A percentile compares a stretch with the other conserved stretches of the same genome.
Conservation (phyloP, 176 grass and related monocot species). For the Zizania latifolia region DNA sequence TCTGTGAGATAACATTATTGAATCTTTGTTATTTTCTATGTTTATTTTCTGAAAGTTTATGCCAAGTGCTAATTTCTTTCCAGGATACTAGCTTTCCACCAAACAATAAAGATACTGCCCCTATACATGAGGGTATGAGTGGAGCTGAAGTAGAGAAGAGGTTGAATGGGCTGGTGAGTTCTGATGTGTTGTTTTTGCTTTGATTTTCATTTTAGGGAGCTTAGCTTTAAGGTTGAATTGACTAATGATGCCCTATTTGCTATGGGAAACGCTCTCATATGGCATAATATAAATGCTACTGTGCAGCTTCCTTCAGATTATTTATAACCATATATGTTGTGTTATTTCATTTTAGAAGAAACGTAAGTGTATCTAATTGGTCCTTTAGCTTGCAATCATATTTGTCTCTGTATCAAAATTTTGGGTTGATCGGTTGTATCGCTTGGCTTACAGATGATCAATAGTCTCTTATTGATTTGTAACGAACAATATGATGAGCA, state of each 20-base stretch:
- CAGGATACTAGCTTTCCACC: too few relatives aligned
- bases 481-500: slow-evolving; percentile 2
- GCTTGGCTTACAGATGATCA: neutral
- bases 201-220: neutral
- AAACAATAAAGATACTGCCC: too few relatives aligned
- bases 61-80: neutral
- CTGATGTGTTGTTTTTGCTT: neutral
- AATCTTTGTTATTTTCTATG: neutral
- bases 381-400: neutral
- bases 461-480: neutral
- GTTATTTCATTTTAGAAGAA: neutral
- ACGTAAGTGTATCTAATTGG: neutral
- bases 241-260: slow-evolving; percentile 5
- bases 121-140: too few relatives aligned
- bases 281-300: slow-evolving; percentile 9
- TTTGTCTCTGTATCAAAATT: neutral
- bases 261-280: slow-evolving; percentile 9
- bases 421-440: neutral
- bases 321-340: slow-evolving; percentile 5
- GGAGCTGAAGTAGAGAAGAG: too few relatives aligned
- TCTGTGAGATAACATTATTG: slow-evolving; percentile 48
- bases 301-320: neutral
- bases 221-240: neutral
- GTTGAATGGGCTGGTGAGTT: slow-evolving; percentile 49
- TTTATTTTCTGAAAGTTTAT: slow-evolving; percentile 26